Base-by-base conservation (phyloP, 306 rosid species). In the Gastrolobium villosum region DNA sequence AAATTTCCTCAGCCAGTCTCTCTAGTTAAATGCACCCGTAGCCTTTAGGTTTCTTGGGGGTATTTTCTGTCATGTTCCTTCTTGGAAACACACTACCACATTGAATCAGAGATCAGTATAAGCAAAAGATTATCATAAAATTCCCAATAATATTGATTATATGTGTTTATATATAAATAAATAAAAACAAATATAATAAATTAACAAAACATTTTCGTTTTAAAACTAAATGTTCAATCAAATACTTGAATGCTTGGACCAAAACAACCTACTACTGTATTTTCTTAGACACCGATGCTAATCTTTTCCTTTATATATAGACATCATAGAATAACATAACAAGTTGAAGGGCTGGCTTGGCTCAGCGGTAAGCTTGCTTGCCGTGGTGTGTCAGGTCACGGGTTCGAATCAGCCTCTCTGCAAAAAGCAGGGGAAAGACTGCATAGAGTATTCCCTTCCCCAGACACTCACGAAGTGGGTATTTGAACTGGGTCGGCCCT, bases 61-160 rank as follows among this genome's bases (percentile, higher is more conserved):
- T 66, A 53, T 59, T 39, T 67, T 81, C 46, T 69, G 74, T 37
- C 75, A 45, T 56, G 72, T 50, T 72, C 56, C 65, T 77, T 65
- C 71, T 77, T 55, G 50, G 71, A 77, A 77, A 82, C 35, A 41
- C 48, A 76, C 54, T 14, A 69, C 50, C 32, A 30, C 71, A 9
- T 39, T 54, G 36, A 48, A 60, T 13, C 72, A 59, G 41, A 36
- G 5, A 55, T 79, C 30, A 49, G 52, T 39, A 43, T 3, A 15
- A 74, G 9, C 44, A 46, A 66, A 66, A 26, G 1, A 14, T 34
- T 36, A 20, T 78, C 37, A 56, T 30, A 53, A 13, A 40, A 28
- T 39, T 65, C 44, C 65, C 45, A 30, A 35, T 14, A 31, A 7
- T 6, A 4, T 64, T 50, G 45, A 26, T 65, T 5, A 20, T 28